Percentiles rank a stretch among this genome's conserved stretches.
Evolutionary conservation across 2,329 filamentous ascomycete species (phyloP).

Genomic region (Sporothrix protearum): DNA sequence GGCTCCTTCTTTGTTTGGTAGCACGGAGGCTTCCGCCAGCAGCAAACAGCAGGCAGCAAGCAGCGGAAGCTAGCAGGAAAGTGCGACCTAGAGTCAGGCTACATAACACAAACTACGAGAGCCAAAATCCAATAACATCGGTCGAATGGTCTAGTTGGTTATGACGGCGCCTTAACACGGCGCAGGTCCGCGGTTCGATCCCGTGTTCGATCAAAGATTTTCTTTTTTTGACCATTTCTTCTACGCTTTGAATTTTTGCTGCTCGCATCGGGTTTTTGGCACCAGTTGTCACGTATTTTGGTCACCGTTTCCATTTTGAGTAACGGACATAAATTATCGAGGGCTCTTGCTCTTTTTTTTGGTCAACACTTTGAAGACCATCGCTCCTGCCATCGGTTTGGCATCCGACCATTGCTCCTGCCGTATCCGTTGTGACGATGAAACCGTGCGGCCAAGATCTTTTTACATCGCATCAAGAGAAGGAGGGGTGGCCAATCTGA

Average conservation of each 20-base stretch:
- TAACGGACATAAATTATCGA: too few relatives aligned
- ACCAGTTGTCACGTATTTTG: not conserved
- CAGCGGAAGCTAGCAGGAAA: not conserved
- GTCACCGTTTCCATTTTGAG: not conserved
- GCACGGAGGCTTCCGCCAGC: not conserved
- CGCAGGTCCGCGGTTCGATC: conserved; percentile 27
- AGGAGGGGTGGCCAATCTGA: not conserved
- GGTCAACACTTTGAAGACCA: not conserved
- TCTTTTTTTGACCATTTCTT: conserved; percentile 7
- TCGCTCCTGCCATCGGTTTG: not conserved
- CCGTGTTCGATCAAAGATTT: conserved; percentile 24
- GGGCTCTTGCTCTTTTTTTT: not conserved
- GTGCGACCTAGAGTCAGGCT: not conserved
- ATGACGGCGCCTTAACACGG: conserved; percentile 27
- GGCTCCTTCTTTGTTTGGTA: not conserved
- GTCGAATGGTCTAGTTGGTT: conserved; percentile 28
- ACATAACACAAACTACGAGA: not conserved
- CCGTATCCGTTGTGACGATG: not conserved
- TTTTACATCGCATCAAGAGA: not conserved
- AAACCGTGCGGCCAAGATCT: not conserved
- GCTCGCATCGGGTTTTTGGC: not conserved
- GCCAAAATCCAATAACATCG: not conserved
- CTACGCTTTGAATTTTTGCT: not conserved
- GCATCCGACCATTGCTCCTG: not conserved
- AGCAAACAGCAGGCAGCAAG: too few relatives aligned